Percentiles rank a stretch among this genome's conserved stretches.
Conservation (phyloP, 2,329 filamentous ascomycete species). For the Ophiocordyceps sinensis region DNA sequence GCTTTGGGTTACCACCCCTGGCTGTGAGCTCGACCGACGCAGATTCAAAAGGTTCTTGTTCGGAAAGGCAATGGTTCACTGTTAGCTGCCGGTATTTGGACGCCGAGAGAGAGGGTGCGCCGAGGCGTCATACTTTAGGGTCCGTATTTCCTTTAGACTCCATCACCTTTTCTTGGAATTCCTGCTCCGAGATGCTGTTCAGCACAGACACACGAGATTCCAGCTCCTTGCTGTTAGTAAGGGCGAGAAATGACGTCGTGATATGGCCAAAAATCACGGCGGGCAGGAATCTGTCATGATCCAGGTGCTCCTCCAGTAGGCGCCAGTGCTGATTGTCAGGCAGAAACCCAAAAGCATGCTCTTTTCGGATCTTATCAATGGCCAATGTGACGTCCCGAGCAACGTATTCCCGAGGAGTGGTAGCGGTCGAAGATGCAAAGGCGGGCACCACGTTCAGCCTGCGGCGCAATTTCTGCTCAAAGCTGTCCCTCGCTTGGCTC, state of each 20-base stretch:
- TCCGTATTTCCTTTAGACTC: constrained; percentile 10
- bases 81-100: neutral
- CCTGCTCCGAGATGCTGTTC: constrained; percentile 9
- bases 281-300: constrained; percentile 15
- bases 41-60: constrained; percentile 19
- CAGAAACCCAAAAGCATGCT: constrained; percentile 13
- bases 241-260: constrained; percentile 13
- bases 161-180: constrained; percentile 13
- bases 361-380: constrained; percentile 12
- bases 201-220: constrained; percentile 11
- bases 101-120: neutral
- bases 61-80: neutral
- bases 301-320: constrained; percentile 12
- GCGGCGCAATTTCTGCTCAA: constrained; percentile 7
- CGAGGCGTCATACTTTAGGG: constrained; percentile 16
- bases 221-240: constrained; percentile 11
- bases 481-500: constrained; percentile 11
- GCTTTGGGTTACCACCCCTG: constrained; percentile 2
- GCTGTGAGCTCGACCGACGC: constrained; percentile 7
- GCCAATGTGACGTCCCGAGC: constrained; percentile 9
- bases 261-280: constrained; percentile 14
- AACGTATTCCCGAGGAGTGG: constrained; percentile 1
- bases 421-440: neutral
- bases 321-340: constrained; percentile 21
- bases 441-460: constrained; percentile 1